Conservation (phyloP, 495 filamentous ascomycete species). For the Penicillium steckii region DNA sequence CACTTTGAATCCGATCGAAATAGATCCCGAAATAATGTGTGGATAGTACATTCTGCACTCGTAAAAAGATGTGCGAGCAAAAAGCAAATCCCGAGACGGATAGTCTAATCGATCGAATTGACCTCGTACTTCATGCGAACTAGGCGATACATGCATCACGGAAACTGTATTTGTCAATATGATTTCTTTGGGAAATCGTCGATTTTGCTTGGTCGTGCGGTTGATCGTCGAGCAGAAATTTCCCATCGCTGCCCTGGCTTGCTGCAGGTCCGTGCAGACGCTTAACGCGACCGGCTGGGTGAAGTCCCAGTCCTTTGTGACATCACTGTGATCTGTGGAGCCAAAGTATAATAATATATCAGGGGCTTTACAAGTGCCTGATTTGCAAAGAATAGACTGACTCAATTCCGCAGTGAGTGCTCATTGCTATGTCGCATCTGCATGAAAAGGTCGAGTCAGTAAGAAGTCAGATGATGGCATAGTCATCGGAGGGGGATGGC, state of each 20-base stretch:
- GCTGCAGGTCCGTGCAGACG: conserved; percentile 18
- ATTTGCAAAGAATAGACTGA: conserved; percentile 33
- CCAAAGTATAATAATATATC: conserved; percentile 4
- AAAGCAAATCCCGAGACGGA: conserved; percentile 44
- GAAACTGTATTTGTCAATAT: conserved; percentile 38
- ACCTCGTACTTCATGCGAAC: conserved; percentile 26
- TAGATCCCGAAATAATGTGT: conserved; percentile 21
- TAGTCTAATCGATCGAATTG: conserved; percentile 28
- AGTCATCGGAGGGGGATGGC: background rate
- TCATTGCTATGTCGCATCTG: conserved; percentile 33
- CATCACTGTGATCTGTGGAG: background rate
- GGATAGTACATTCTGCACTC: conserved; percentile 28
- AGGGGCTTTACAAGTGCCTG: conserved; percentile 23
- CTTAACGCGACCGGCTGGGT: conserved; percentile 1
- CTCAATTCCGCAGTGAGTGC: conserved; percentile 21
- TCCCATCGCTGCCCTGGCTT: conserved; percentile 30
- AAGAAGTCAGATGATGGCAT: background rate
- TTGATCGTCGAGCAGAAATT: conserved; percentile 38
- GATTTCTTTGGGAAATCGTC: conserved; percentile 23
- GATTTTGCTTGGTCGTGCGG: conserved; percentile 18
- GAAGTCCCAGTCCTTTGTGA: background rate
- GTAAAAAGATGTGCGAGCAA: conserved; percentile 38
- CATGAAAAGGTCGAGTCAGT: background rate
- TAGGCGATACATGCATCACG: conserved; percentile 45
- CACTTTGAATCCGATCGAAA: conserved; percentile 11